phyloP scores from a whole-genome alignment of 2,329 filamentous ascomycete species.

The Claviceps maximensis region DNA sequence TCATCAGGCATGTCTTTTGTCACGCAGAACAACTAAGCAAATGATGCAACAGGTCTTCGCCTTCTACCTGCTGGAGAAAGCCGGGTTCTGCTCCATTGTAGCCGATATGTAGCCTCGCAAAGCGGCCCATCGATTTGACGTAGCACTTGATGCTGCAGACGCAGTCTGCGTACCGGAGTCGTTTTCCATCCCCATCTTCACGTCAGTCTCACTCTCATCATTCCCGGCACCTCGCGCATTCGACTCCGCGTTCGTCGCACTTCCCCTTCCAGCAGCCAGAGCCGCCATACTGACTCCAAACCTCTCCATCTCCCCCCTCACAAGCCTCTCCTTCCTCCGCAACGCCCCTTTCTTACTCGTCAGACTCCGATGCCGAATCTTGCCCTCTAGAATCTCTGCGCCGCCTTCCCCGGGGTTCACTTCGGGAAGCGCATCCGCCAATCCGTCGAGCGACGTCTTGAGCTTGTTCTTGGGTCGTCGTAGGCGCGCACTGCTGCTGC shows the following conservation, averaged over 20 bases:
- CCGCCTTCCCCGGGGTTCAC: constrained; percentile 33
- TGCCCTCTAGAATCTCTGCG: constrained; percentile 34
- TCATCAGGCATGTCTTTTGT: not conserved
- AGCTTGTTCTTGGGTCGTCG: constrained; percentile 64
- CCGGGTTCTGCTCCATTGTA: constrained; percentile 80
- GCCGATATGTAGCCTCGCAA: constrained; percentile 71
- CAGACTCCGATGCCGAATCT: constrained; percentile 61
- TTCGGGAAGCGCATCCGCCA: constrained; percentile 70
- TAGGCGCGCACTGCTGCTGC: constrained; percentile 9
- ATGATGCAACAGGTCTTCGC: not conserved
- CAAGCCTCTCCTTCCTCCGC: constrained; percentile 70
- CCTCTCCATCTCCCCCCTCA: constrained; percentile 67
- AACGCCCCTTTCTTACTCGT: constrained; percentile 64
- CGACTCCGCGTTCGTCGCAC: not conserved
- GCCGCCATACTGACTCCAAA: constrained; percentile 76
- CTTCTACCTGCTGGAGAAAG: constrained; percentile 35
- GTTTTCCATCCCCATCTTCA: constrained; percentile 8
- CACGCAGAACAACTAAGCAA: not conserved
- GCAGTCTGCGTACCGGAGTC: not conserved
- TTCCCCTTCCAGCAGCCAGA: constrained; percentile 33
- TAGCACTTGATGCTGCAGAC: constrained; percentile 19
- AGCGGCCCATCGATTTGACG: constrained; percentile 61
- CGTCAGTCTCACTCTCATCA: not conserved
- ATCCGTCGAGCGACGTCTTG: constrained; percentile 56
- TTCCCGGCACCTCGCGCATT: no score